phyloP scores from a whole-genome alignment of 106 monocot species.

The Allium sativum region DNA sequence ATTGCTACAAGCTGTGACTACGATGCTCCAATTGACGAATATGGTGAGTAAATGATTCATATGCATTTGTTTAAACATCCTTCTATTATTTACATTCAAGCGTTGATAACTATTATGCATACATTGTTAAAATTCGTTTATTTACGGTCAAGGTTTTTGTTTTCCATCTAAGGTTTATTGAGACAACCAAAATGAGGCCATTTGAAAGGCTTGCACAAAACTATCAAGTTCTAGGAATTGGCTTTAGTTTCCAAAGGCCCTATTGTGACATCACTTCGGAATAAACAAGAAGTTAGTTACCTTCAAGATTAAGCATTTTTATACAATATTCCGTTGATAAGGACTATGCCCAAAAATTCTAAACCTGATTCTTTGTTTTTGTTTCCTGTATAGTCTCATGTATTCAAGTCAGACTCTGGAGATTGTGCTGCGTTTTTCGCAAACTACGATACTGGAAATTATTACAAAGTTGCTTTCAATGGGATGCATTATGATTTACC shows the following conservation, averaged over 20 bases:
- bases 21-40: neutral
- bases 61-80: no score
- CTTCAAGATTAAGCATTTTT: neutral
- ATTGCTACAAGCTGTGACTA: neutral
- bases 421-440: conserved; percentile 86
- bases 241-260: conserved; percentile 71
- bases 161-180: conserved; percentile 38
- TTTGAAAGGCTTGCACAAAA: conserved; percentile 79
- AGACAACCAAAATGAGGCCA: conserved; percentile 99
- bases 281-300: conserved; percentile 51
- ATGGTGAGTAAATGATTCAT: neutral
- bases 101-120: no score
- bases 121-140: no score
- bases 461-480: conserved; percentile 64
- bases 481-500: conserved; percentile 81
- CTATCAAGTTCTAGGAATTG: conserved; percentile 77
- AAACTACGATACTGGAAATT: conserved; percentile 50
- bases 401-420: conserved; percentile 58
- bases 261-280: conserved; percentile 54
- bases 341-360: neutral
- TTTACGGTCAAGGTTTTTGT: neutral
- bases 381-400: conserved; percentile 40
- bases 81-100: no score
- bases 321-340: neutral
- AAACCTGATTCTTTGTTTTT: conserved; percentile 1